Evolutionary conservation across 352 stramenopile genomes (phyloP).

Genomic region (Phytopythium delawarense): DNA sequence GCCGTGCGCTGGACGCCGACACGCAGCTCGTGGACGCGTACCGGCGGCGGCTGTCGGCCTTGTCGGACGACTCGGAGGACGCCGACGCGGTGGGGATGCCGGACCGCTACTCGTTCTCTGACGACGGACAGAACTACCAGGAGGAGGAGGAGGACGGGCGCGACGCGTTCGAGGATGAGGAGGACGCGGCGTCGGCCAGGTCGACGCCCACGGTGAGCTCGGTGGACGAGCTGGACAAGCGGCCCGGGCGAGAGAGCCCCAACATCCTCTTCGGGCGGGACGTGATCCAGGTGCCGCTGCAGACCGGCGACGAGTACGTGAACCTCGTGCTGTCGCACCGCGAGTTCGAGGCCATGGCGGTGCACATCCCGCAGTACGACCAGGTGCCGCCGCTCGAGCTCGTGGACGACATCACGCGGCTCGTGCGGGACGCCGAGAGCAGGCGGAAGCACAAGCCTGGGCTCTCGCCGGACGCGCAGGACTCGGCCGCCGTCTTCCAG

Average conservation of each 20-base stretch:
- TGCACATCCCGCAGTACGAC: constrained; percentile 69
- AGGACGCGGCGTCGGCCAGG: constrained; percentile 8
- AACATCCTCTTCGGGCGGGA: constrained; percentile 63
- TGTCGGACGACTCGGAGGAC: neutral
- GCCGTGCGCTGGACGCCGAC: neutral
- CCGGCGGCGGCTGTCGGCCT: neutral
- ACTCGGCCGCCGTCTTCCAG: constrained; percentile 50
- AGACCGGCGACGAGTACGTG: constrained; percentile 48
- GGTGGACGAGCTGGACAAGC: constrained; percentile 21
- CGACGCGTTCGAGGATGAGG: too few species aligned
- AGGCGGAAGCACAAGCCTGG: constrained; percentile 25
- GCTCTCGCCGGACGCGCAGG: constrained; percentile 9
- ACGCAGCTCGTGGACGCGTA: constrained; percentile 3
- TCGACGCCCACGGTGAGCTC: constrained; percentile 25
- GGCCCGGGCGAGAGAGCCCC: constrained; percentile 10
- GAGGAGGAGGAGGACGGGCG: neutral
- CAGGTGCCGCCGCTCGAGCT: constrained; percentile 48
- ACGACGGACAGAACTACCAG: neutral
- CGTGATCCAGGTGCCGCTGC: constrained; percentile 74
- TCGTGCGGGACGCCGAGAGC: constrained; percentile 46
- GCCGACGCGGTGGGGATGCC: neutral
- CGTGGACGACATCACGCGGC: constrained; percentile 49
- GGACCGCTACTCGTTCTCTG: neutral
- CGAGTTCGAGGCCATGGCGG: constrained; percentile 73
- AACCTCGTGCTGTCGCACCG: constrained; percentile 73